phyloP scores from a whole-genome alignment of 2,329 filamentous ascomycete genomes.

The Hortaea sp. region DNA sequence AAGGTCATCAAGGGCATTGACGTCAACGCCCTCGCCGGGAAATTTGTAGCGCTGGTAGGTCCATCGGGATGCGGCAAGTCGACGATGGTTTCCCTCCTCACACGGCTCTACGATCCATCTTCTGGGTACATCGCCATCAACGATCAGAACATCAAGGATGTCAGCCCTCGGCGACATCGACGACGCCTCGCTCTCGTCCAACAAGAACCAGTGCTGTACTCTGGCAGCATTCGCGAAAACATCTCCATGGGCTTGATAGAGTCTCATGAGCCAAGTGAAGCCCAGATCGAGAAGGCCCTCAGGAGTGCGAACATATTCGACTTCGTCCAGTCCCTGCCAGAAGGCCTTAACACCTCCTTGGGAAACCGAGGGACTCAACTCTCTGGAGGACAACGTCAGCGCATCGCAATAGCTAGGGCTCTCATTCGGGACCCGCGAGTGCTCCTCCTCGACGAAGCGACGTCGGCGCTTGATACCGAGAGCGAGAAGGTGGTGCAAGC shows the following conservation, averaged over 20 bases:
- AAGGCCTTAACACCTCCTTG: conserved; percentile 40
- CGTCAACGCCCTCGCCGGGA: conserved; percentile 25
- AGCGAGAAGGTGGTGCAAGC: conserved; percentile 26
- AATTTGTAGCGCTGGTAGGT: conserved; percentile 38
- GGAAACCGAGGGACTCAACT: conserved; percentile 18
- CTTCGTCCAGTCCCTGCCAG: conserved; percentile 43
- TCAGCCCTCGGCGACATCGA: conserved; percentile 55
- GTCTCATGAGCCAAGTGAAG: conserved; percentile 23
- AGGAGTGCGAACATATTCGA: conserved; percentile 43
- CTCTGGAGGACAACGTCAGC: conserved; percentile 24
- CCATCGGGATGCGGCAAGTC: conserved; percentile 40
- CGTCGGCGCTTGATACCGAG: conserved; percentile 26
- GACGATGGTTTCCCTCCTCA: conserved; percentile 36
- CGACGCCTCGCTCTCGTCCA: conserved; percentile 58
- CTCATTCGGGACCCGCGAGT: conserved; percentile 27
- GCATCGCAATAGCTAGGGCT: conserved; percentile 27
- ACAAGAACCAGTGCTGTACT: conserved; percentile 65
- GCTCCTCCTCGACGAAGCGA: conserved; percentile 29
- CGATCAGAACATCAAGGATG: conserved; percentile 45
- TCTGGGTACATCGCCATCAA: conserved; percentile 38
- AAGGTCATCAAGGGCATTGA: conserved; percentile 19
- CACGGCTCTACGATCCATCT: conserved; percentile 37
- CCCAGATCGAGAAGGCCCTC: conserved; percentile 38
- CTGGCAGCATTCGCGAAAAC: conserved; percentile 56
- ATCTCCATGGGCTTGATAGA: conserved; percentile 32